phyloP scores from a whole-genome alignment of 371 early-diverging fungal species.

The Mortierella sp. region DNA sequence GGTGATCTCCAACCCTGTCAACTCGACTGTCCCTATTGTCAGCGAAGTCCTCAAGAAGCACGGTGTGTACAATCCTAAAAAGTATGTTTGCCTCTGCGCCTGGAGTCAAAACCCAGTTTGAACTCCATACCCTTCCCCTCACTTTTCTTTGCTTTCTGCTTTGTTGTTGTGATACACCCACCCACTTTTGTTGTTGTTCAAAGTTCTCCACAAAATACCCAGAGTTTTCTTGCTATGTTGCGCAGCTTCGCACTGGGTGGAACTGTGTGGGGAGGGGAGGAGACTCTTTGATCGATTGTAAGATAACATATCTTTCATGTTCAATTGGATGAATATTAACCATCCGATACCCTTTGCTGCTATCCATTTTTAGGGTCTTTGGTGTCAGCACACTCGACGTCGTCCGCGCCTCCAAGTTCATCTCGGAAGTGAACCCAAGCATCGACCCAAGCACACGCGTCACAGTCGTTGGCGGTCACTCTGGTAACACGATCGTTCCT shows the following conservation, averaged over 20 bases:
- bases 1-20: conserved; percentile 90
- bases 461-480: conserved; percentile 90
- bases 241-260: too few species aligned
- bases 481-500: conserved; percentile 86
- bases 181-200: too few species aligned
- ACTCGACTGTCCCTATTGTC: conserved; percentile 88
- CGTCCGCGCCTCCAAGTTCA: conserved; percentile 86
- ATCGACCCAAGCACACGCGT: conserved; percentile 70
- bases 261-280: too few species aligned
- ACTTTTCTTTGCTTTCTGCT: too few species aligned
- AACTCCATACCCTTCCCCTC: too few species aligned
- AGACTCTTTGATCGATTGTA: too few species aligned
- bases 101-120: too few species aligned
- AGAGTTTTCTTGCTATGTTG: too few species aligned
- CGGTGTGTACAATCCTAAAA: conserved; percentile 89
- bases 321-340: too few species aligned
- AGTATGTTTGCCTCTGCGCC: conserved; percentile 54
- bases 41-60: conserved; percentile 83
- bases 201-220: too few species aligned
- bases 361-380: conserved; percentile 65
- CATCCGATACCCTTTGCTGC: background rate
- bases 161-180: too few species aligned
- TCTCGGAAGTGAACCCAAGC: conserved; percentile 66
- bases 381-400: conserved; percentile 90
- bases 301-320: too few species aligned